Evolutionary conservation across 345 rosid genomes (phyloP).

Genomic region (Firmiana major): DNA sequence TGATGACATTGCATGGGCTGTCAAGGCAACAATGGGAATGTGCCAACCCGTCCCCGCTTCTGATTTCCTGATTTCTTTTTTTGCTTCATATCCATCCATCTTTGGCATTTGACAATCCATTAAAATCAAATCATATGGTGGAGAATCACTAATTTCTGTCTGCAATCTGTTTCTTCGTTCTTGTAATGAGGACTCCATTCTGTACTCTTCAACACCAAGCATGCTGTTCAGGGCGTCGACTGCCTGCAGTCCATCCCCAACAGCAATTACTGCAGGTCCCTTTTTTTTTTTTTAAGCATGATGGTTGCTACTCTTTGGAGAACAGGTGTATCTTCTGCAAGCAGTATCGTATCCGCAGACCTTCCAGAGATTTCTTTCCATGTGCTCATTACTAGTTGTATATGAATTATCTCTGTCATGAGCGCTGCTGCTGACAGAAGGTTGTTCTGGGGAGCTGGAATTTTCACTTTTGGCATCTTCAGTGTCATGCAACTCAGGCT

Average conservation of each 20-base stretch:
- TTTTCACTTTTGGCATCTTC: constrained; percentile 17
- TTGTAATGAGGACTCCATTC: constrained; percentile 24
- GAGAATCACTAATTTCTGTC: constrained; percentile 26
- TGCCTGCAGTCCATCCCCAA: constrained; percentile 86
- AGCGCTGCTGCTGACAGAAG: constrained; percentile 19
- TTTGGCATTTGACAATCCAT: constrained; percentile 98
- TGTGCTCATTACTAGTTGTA: constrained; percentile 31
- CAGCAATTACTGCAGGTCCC: constrained; percentile 76
- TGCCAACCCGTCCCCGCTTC: constrained; percentile 39
- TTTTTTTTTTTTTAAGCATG: constrained; percentile 81
- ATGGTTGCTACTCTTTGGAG: constrained; percentile 90
- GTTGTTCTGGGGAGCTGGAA: constrained; percentile 26
- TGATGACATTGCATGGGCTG: constrained; percentile 78
- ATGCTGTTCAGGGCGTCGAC: constrained; percentile 60
- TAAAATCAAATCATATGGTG: constrained; percentile 65
- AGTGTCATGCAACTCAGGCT: constrained; percentile 4
- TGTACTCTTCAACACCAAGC: constrained; percentile 15
- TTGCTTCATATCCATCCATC: constrained; percentile 90
- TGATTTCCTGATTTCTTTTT: constrained; percentile 59
- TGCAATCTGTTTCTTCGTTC: constrained; percentile 21
- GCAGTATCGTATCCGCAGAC: constrained; percentile 63
- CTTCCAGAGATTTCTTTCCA: constrained; percentile 51
- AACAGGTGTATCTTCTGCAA: constrained; percentile 90
- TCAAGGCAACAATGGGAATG: constrained; percentile 61
- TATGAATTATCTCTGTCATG: constrained; percentile 31